Conservation (phyloP, 305 asterid species). For the Andrographis paniculata region DNA sequence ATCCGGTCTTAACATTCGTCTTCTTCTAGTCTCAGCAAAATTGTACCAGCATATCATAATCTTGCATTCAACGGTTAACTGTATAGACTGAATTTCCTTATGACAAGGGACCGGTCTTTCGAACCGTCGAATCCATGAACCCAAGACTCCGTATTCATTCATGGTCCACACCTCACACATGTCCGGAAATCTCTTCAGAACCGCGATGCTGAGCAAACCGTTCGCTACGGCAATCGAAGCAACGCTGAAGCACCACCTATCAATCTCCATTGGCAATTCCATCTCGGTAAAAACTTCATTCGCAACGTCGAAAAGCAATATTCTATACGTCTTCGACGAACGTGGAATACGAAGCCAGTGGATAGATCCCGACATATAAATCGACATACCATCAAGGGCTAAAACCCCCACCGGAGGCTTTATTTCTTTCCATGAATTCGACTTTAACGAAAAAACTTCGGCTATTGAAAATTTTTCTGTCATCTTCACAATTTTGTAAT, state of each 20-base stretch:
- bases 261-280: background rate
- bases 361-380: background rate
- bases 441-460: background rate
- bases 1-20: too few species aligned
- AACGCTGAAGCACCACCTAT: background rate
- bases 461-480: background rate
- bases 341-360: background rate
- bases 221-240: background rate
- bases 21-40: too few species aligned
- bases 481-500: background rate
- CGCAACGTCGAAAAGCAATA: background rate
- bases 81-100: too few species aligned
- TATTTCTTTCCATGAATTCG: background rate
- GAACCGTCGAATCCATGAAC: too few species aligned
- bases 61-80: too few species aligned
- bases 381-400: background rate
- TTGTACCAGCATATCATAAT: too few species aligned
- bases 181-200: background rate
- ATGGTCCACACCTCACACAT: background rate
- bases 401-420: background rate
- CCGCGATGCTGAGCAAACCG: background rate
- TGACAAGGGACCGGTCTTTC: too few species aligned
- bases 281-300: background rate
- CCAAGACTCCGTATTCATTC: background rate
- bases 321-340: background rate